These are phyloP conservation scores for Dunaliella primolecta DNA, from an alignment of 139 green algal species.

Conservation along the genomic window DNA sequence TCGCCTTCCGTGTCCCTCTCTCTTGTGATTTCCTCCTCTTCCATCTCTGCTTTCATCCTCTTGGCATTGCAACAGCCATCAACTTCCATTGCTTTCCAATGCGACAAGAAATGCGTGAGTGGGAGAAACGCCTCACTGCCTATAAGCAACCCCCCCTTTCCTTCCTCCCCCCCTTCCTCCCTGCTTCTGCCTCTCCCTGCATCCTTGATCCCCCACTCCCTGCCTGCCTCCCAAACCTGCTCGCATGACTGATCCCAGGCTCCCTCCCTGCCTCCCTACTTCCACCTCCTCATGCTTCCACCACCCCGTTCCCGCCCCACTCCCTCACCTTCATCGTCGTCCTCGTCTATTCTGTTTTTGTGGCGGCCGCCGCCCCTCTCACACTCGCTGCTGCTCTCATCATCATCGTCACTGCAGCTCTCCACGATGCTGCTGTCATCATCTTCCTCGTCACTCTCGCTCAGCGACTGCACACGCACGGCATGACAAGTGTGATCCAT, in stretches of 20 bases:
- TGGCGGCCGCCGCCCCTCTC: slow-evolving; percentile 7
- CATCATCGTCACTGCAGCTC: not conserved
- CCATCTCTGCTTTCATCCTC: slow-evolving; percentile 13
- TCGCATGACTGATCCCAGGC: no score
- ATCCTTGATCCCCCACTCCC: no score
- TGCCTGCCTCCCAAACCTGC: no score
- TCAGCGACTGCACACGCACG: not conserved
- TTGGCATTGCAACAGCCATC: not conserved
- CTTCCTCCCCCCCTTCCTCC: slow-evolving; percentile 9
- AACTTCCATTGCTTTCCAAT: no score
- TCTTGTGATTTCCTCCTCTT: slow-evolving; percentile 12
- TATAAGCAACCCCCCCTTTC: not conserved
- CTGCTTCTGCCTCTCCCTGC: no score
- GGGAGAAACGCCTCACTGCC: not conserved
- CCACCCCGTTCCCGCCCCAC: not conserved
- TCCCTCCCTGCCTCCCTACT: no score
- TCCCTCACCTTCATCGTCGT: slow-evolving; percentile 16
- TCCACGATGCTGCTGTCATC: slow-evolving; percentile 3
- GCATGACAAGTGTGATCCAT: no score
- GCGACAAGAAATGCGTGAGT: no score
- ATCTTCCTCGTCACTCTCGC: not conserved
- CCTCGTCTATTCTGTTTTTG: not conserved
- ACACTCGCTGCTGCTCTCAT: not conserved
- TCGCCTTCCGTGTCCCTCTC: slow-evolving; percentile 13
- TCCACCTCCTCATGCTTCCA: no score